Evolutionary conservation across 2,329 filamentous ascomycete species (phyloP).

Genomic region (Epichloe aotearoae): DNA sequence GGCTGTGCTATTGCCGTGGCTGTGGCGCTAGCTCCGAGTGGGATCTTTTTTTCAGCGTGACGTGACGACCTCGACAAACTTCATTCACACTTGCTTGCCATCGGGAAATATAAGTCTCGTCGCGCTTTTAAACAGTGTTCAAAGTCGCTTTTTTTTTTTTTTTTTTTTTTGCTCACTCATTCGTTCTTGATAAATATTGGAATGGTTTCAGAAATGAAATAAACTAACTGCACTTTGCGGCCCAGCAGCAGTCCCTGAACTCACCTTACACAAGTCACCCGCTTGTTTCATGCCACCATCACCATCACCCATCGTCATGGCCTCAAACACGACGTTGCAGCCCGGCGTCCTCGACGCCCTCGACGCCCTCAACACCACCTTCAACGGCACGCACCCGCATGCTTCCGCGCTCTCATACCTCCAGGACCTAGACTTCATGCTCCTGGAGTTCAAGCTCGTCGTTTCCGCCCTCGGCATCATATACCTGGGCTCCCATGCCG

Average conservation of each 20-base stretch:
- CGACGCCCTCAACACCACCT: constrained; percentile 18
- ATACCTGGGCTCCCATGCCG: constrained; percentile 73
- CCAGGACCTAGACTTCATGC: constrained; percentile 26
- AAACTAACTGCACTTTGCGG: no score
- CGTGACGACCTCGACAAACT: no score
- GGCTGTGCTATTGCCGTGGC: background rate
- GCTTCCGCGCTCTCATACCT: constrained; percentile 18
- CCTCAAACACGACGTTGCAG: constrained; percentile 12
- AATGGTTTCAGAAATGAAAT: no score
- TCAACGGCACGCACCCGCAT: constrained; percentile 10
- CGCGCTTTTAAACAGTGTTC: no score
- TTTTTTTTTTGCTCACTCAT: no score
- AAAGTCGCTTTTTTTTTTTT: no score
- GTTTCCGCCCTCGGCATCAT: constrained; percentile 69
- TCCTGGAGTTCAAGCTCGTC: constrained; percentile 35
- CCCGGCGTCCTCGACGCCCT: constrained; percentile 15
- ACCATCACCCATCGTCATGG: constrained; percentile 4
- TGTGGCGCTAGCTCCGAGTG: background rate
- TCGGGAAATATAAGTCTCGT: no score
- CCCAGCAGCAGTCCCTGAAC: background rate
- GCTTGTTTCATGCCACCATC: background rate
- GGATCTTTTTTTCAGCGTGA: background rate
- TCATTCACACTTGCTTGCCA: no score
- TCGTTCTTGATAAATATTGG: no score
- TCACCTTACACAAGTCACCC: background rate